Base-by-base conservation (phyloP, 2,329 filamentous ascomycete species). In the Calonectria montana region DNA sequence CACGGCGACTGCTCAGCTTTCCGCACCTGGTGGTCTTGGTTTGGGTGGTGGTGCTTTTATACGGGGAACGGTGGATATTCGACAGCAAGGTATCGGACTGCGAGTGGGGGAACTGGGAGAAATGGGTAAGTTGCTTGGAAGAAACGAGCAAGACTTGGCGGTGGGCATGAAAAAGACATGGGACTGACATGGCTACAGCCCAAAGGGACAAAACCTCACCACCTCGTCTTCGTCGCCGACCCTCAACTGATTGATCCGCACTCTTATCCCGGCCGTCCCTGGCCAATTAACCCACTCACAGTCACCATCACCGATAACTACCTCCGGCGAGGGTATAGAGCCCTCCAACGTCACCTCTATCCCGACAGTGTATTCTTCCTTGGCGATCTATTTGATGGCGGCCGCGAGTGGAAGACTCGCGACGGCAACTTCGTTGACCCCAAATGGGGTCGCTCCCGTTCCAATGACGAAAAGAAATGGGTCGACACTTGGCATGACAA, bases 311-410 rank as follows among this genome's bases (percentile, higher is more conserved):
- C 96, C 68, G 97, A 99, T 83, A 94, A 95, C 80, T 99, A 98
- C 83, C 90, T 99, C 74, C 91, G 92, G 47, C 91, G 96, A 48
- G 92, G 94, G 10, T 98, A 97, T 82, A 89, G 87, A n/a, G 89
- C 92, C 65, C 88, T 98, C 70, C 95, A 98, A 79, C 86, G 89
- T 21, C 86, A 90, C 21, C 87, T 98, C 16, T 90, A 90, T n/a
- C 97, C 97, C 0, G 95, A 98, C 81, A 96, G 94, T 18, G 87
- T 97, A 1, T 91, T 98, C 80, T 98, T 99, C 80, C 87, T 99
- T 0, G 97, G 97, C 9, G 97, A 99, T 81, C 86, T 99, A 1
- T 98, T 99, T 79, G 97, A 99, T 80, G 97, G 97, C 4, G 97
- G 97, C 10, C 90, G 97, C 76, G 97, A 99, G 86, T 99, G 97